Evolutionary conservation across 306 rosid species (phyloP).

Genomic region (Vigna trinervia): DNA sequence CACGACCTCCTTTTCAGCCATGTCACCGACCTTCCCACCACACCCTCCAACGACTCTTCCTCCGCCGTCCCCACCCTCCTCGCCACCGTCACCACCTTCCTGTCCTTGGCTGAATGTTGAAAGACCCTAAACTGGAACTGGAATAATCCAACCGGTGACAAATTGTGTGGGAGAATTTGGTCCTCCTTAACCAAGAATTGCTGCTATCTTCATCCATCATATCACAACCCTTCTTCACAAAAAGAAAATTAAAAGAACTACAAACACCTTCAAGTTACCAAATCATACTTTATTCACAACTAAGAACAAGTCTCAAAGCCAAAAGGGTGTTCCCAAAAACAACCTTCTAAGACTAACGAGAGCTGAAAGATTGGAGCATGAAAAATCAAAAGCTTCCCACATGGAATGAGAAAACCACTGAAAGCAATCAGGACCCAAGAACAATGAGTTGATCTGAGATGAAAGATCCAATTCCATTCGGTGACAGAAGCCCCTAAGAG

Average conservation of each 20-base stretch:
- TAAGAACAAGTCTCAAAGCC: constrained; percentile 47
- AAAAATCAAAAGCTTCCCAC: constrained; percentile 40
- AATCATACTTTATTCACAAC: constrained; percentile 40
- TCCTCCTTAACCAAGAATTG: constrained; percentile 87
- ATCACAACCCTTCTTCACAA: constrained; percentile 1
- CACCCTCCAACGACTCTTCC: too few relatives aligned
- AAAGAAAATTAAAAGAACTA: background rate
- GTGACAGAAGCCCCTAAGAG: constrained; percentile 43
- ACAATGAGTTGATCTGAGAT: constrained; percentile 46
- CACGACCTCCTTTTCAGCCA: too few relatives aligned
- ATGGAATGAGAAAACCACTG: constrained; percentile 48
- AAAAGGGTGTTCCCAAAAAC: constrained; percentile 35
- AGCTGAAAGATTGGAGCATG: background rate
- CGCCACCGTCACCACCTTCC: too few relatives aligned
- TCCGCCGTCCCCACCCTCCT: too few relatives aligned
- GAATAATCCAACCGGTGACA: constrained; percentile 80
- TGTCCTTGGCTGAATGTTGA: constrained; percentile 38
- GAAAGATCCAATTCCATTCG: constrained; percentile 58
- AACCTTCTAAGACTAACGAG: constrained; percentile 20
- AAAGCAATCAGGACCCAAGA: constrained; percentile 49
- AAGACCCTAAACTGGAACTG: constrained; percentile 54
- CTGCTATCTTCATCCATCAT: constrained; percentile 68
- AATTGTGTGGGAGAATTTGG: constrained; percentile 83
- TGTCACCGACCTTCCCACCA: too few relatives aligned
- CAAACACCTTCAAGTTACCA: constrained; percentile 35